Evolutionary conservation across 2,329 filamentous ascomycete species (phyloP), one percentile per base, ranked within the genome.

Genomic region (Elsinoe necatrix): DNA sequence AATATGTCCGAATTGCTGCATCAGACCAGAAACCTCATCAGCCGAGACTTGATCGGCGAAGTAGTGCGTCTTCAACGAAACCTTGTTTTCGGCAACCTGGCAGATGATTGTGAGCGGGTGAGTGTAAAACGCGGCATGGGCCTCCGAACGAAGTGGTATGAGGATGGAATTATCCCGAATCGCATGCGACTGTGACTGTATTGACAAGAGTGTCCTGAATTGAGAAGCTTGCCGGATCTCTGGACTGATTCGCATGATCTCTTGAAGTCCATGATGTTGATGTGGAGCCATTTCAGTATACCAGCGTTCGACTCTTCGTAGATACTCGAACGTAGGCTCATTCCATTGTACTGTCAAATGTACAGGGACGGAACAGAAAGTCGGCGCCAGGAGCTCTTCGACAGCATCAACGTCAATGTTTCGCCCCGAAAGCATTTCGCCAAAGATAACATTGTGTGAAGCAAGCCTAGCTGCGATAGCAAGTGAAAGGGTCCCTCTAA

Each of bases 401-500:
- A 74, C 69, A 2, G 67, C 68, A 11, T 60, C 34, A 21, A 73
- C 63, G 9, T 68, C 63, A 8, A 66, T 63, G 23, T 73, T 69
- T 1, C 70, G 63, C 0, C 71, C 68, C 6, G 67, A 68, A 14
- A 69, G 62, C 0, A 68, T 72, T 58, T 72, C 73, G 0, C 74
- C 76, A 64, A 77, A 79, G 21, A 73, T 68, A 6, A 77, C 72
- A 60, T 78, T 73, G 50, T 76, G 69, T 14, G 71, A 71, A 1
- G 69, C 71, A n/a, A 74, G 73, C 60, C 77, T 77, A 45, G 69
- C 71, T 37, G 72, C 67, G 5, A 77, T 62, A 1, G 77, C 65
- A 39, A 78, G 16, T 5, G 18, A 35, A 4, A 39, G 20, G 5
- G 52, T 37, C 12, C 35, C 52, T 29, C 52, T 9, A 31, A 55